Evolutionary conservation across 495 filamentous ascomycete genomes (phyloP).

Genomic region (Xylaria flabelliformis): DNA sequence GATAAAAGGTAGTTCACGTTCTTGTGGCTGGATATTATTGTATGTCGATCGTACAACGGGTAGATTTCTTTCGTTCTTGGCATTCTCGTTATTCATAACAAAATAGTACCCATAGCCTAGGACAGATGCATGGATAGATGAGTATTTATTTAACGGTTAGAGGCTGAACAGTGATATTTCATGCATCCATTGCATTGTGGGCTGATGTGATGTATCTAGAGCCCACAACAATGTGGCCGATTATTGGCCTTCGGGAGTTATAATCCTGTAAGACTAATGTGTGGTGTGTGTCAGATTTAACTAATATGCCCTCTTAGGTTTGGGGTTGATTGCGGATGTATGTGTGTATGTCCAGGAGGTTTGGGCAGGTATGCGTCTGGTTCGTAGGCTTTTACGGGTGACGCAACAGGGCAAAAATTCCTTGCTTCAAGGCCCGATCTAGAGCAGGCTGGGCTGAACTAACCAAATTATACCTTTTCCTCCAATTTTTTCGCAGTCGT

Average conservation of each 20-base stretch:
- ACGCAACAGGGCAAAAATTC: neutral
- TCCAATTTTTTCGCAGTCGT: neutral
- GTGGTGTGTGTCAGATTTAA: constrained; percentile 20
- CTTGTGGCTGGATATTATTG: neutral
- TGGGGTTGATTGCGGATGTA: neutral
- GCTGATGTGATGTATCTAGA: constrained; percentile 9
- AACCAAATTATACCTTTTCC: neutral
- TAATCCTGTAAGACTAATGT: neutral
- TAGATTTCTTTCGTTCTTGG: neutral
- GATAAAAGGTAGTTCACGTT: neutral
- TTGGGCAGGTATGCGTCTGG: neutral
- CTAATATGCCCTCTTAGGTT: neutral
- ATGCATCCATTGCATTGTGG: constrained; percentile 13
- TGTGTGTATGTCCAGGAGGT: neutral
- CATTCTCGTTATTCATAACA: neutral
- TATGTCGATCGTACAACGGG: neutral
- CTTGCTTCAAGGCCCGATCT: neutral
- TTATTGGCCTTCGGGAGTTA: neutral
- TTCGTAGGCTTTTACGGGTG: neutral
- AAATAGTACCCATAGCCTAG: neutral
- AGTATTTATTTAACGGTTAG: neutral
- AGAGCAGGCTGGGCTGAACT: constrained; percentile 5
- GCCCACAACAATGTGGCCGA: neutral
- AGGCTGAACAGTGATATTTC: constrained; percentile 15
- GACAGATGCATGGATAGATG: neutral